These are phyloP conservation scores for Saururus chinensis DNA, from an alignment of 164 flowering plant species.

Conservation along the genomic window DNA sequence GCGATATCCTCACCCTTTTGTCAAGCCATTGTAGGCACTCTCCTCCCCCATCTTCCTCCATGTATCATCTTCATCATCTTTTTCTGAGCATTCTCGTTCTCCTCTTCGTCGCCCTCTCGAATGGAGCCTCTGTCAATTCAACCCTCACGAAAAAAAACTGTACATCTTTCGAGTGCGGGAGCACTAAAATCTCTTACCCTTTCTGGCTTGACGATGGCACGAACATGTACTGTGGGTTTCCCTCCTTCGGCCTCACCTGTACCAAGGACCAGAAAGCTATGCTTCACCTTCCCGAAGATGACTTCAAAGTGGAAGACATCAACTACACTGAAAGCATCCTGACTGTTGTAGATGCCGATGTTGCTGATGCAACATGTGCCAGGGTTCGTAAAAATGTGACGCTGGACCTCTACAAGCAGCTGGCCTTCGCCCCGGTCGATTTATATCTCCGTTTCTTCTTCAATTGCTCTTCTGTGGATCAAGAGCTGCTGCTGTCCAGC, in stretches of 20 bases:
- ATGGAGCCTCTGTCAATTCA: not conserved
- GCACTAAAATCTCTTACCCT: not conserved
- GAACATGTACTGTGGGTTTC: not conserved
- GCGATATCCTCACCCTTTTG: too few relatives aligned
- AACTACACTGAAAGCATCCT: not conserved
- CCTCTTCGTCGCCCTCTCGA: not conserved
- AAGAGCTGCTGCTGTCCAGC: not conserved
- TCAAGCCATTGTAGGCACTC: not conserved
- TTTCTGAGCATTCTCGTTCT: not conserved
- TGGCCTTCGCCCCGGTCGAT: not conserved
- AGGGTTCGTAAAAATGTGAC: not conserved
- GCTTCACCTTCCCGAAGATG: not conserved
- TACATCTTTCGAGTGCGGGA: not conserved
- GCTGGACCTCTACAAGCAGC: not conserved
- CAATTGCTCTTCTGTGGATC: not conserved
- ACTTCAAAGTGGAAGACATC: not conserved
- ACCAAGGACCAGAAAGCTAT: not conserved
- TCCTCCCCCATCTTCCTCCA: not conserved
- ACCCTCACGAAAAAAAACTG: too few relatives aligned
- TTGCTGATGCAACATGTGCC: not conserved
- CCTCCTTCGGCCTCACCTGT: not conserved
- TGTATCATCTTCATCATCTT: not conserved
- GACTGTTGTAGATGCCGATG: not conserved
- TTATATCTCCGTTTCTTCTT: not conserved
- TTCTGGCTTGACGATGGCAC: not conserved